Conservation (phyloP, 164 flowering plant species). For the Stephania cephalantha region DNA sequence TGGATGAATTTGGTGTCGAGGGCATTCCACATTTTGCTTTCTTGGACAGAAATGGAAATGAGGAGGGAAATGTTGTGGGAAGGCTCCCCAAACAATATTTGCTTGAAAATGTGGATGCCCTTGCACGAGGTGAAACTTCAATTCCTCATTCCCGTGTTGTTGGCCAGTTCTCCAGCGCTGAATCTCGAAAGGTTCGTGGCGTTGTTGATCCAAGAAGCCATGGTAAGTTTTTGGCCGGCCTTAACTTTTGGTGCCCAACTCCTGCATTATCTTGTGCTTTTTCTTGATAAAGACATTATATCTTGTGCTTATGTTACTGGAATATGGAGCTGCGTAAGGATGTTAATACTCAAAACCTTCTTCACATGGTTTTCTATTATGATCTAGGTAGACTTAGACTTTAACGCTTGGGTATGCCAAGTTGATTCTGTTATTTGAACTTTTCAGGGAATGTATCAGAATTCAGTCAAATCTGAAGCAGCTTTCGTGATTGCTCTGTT, state of each 20-base stretch:
- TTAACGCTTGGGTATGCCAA: not conserved
- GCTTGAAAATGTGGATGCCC: conserved; percentile 79
- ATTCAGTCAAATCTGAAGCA: too few relatives aligned
- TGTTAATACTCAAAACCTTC: not conserved
- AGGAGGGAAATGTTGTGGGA: conserved; percentile 93
- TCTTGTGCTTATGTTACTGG: not conserved
- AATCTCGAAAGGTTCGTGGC: conserved; percentile 65
- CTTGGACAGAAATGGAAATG: conserved; percentile 80
- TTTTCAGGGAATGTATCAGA: not conserved
- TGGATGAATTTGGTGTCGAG: conserved; percentile 97
- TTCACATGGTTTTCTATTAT: not conserved
- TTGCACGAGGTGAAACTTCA: conserved; percentile 65
- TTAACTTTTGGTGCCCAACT: not conserved
- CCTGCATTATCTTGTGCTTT: not conserved
- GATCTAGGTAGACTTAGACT: not conserved
- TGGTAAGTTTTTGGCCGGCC: conserved; percentile 13
- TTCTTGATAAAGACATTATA: not conserved
- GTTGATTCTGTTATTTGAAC: not conserved
- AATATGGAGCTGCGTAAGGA: not conserved
- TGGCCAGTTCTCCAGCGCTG: conserved; percentile 80
- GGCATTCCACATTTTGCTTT: conserved; percentile 99
- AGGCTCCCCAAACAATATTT: conserved; percentile 64
- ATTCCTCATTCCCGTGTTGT: conserved; percentile 82
- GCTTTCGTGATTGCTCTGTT: too few relatives aligned
- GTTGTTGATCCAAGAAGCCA: conserved; percentile 75